These are phyloP conservation scores for Nephelium lappaceum DNA, from an alignment of 345 rosid genomes.

Conservation along the genomic window DNA sequence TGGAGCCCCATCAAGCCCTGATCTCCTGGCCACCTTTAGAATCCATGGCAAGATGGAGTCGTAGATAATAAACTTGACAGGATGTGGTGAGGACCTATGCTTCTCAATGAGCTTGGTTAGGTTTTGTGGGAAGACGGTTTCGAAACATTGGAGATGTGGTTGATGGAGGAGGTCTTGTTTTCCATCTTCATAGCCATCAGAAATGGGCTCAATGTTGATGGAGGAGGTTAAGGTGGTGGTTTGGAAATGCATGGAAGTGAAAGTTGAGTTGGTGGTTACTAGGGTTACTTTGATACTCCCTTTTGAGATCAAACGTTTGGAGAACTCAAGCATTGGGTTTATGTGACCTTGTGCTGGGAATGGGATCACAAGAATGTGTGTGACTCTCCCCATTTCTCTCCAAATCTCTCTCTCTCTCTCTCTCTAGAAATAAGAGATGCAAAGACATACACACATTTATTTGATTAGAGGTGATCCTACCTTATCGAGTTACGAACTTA, in stretches of 20 bases:
- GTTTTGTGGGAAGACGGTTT: slow-evolving; percentile 26
- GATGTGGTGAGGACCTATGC: not conserved
- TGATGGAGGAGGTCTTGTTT: no score
- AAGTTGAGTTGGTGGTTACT: slow-evolving; percentile 41
- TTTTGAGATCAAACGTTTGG: slow-evolving; percentile 52
- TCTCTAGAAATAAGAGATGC: not conserved
- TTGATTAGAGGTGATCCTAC: no score
- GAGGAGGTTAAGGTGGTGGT: slow-evolving; percentile 10
- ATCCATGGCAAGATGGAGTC: not conserved
- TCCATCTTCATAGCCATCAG: slow-evolving; percentile 19
- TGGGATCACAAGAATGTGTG: slow-evolving; percentile 35
- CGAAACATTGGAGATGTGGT: slow-evolving; percentile 11
- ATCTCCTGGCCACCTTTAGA: slow-evolving; percentile 21
- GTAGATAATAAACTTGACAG: not conserved
- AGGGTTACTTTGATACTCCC: slow-evolving; percentile 53
- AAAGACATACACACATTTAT: no score
- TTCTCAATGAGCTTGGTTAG: slow-evolving; percentile 33
- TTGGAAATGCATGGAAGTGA: slow-evolving; percentile 9
- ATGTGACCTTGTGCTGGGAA: slow-evolving; percentile 55
- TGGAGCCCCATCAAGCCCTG: slow-evolving; percentile 6
- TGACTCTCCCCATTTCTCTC: slow-evolving; percentile 12
- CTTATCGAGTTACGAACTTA: no score
- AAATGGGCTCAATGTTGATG: slow-evolving; percentile 29
- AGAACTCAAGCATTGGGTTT: slow-evolving; percentile 60
- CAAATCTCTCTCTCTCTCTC: not conserved